Base-by-base conservation (phyloP, 2,329 filamentous ascomycete species). In the Capronia americana region DNA sequence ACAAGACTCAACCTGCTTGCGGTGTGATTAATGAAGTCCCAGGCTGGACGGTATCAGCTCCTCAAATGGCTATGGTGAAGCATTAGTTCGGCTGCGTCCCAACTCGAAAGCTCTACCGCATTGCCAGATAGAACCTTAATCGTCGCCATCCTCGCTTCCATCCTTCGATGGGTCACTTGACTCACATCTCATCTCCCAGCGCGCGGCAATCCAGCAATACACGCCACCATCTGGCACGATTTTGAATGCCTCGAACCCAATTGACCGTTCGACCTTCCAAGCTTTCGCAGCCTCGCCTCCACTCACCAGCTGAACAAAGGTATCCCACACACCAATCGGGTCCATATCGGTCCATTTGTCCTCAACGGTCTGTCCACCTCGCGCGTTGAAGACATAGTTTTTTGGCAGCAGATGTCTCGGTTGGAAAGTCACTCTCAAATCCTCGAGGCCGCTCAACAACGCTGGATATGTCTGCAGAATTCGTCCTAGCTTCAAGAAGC, bases 171-270 rank as follows among this genome's bases (percentile, higher is more conserved):
- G 38, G 20, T 51, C 20, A 26, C 10, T 51, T 26, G 10, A 4
- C 23, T 8, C 5, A 51, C 48, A 51, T 4, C 11, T 28, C 48
- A 51, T 17, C 14, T 51, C 20, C 48, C 48, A 51, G 20, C 48
- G 48, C 10, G 48, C 14, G 3, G 48, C 48, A 23, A 51, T 51
- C 48, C 48, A 51, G 48, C 23, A 51, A 20, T 51, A 51, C 48
- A 51, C 48, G 5, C 48, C 48, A 24, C 48, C 48, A 2, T 26
- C 48, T 11, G 20, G 20, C 11, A 26, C 23, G 24, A 23, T 12
- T 26, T 8, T n/a, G 48, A 24, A 51, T 24, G 10, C 48, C 48
- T 23, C 14, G 48, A 51, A 51, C 20, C 20, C 48, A 28, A 51
- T 51, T 2, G 20, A 3, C 24, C 48, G 48, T 5, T 51, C 24